Evolutionary conservation across 768 basidiomycete genomes (phyloP).

Genomic region (Candolleomyces efflorescens): DNA sequence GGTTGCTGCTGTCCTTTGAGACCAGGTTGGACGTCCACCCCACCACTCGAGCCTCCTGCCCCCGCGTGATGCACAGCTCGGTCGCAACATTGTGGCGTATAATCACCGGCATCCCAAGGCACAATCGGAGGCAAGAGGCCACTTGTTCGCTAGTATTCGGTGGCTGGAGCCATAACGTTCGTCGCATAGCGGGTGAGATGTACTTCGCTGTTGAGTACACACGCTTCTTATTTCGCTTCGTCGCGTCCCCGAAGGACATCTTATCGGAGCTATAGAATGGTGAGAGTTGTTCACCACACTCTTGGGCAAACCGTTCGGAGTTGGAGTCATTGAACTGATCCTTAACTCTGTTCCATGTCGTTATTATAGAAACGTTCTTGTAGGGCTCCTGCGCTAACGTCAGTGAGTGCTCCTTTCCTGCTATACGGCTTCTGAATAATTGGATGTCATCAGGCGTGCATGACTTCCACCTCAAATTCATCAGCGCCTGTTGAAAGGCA

Average conservation of each 20-base stretch:
- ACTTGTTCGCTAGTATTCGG: conserved; percentile 2
- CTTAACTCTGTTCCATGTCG: conserved; percentile 28
- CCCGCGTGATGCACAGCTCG: conserved; percentile 7
- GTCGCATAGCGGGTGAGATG: background rate
- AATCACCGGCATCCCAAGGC: conserved; percentile 19
- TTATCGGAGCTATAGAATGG: conserved; percentile 17
- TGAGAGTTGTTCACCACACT: conserved; percentile 20
- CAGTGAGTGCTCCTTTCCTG: conserved; percentile 10
- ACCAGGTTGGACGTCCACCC: conserved; percentile 11
- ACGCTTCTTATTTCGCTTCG: background rate
- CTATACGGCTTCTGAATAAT: conserved; percentile 25
- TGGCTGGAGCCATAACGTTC: background rate
- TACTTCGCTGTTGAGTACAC: background rate
- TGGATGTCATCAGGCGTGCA: conserved; percentile 34
- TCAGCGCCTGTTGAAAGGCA: conserved; percentile 23
- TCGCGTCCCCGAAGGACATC: too few relatives aligned
- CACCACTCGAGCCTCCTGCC: conserved; percentile 12
- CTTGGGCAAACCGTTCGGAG: conserved; percentile 25
- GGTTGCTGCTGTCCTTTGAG: too few relatives aligned
- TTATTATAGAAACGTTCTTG: conserved; percentile 35
- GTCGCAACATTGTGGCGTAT: conserved; percentile 18
- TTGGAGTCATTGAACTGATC: conserved; percentile 35
- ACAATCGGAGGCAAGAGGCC: conserved; percentile 17
- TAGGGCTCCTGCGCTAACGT: conserved; percentile 17
- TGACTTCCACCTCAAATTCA: conserved; percentile 34